These are phyloP conservation scores for Amphicarpaea edgeworthii DNA, from an alignment of 306 rosid genomes.

Conservation along the genomic window DNA sequence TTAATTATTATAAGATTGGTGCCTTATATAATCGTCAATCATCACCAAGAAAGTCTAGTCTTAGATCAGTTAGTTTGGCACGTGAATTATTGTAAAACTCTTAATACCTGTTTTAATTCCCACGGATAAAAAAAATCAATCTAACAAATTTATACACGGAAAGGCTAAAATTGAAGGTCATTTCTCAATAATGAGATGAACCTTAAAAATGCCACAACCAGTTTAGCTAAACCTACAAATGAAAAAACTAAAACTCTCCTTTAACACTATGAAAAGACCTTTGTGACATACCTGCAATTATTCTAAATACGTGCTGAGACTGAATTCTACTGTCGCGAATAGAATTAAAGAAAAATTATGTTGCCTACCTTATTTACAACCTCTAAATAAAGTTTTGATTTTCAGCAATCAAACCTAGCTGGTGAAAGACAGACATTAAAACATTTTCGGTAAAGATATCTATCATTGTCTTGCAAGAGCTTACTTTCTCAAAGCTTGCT, in stretches of 20 bases:
- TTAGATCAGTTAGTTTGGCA: too few relatives aligned
- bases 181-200: slow-evolving; percentile 34
- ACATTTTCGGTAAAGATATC: slow-evolving; percentile 25
- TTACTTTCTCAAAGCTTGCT: slow-evolving; percentile 29
- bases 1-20: too few relatives aligned
- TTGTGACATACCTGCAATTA: slow-evolving; percentile 16
- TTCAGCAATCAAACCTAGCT: slow-evolving; percentile 25
- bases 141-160: slow-evolving; percentile 16
- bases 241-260: slow-evolving; percentile 31
- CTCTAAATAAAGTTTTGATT: slow-evolving; percentile 35
- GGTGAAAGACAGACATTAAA: slow-evolving; percentile 27
- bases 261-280: slow-evolving; percentile 34
- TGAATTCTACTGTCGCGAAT: slow-evolving; percentile 5
- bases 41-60: too few relatives aligned
- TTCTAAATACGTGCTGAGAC: slow-evolving; percentile 32
- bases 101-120: too few relatives aligned
- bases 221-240: slow-evolving; percentile 28
- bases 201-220: slow-evolving; percentile 15
- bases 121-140: too few relatives aligned
- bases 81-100: too few relatives aligned
- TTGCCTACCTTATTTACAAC: slow-evolving; percentile 44
- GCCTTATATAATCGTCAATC: too few relatives aligned
- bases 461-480: slow-evolving; percentile 29
- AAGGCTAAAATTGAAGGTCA: slow-evolving; percentile 6
- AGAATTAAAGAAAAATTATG: slow-evolving; percentile 8